Evolutionary conservation across 2,329 filamentous ascomycete species (phyloP).

Genomic region (Verticillium isaacii): DNA sequence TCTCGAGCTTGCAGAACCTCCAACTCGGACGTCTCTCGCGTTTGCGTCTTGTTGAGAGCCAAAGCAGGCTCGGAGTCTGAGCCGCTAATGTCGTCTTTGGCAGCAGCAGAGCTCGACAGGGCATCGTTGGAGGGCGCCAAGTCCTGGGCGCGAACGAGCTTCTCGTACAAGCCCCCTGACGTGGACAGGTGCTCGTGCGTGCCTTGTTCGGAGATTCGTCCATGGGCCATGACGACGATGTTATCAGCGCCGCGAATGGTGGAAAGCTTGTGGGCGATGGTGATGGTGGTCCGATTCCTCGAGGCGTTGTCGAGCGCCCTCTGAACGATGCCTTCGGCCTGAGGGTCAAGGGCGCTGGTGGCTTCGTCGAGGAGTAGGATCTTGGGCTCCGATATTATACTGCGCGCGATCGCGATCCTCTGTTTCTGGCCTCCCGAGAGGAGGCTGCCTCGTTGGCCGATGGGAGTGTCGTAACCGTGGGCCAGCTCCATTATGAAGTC

Average conservation of each 20-base stretch:
- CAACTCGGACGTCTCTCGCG: neutral
- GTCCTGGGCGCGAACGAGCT: neutral
- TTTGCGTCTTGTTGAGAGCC: neutral
- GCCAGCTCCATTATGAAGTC: constrained; percentile 22
- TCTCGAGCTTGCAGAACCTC: constrained; percentile 5
- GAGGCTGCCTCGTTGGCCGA: constrained; percentile 61
- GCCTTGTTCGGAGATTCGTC: constrained; percentile 50
- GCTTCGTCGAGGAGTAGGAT: constrained; percentile 59
- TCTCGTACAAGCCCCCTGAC: neutral
- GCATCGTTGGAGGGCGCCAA: neutral
- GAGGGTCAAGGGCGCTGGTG: constrained; percentile 55
- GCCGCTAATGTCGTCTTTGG: neutral
- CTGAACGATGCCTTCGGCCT: constrained; percentile 48
- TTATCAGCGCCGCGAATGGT: constrained; percentile 52
- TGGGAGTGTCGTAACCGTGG: constrained; percentile 53
- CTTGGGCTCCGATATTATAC: constrained; percentile 50
- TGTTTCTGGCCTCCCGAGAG: constrained; percentile 64
- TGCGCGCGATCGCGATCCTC: constrained; percentile 53
- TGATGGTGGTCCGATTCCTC: constrained; percentile 50
- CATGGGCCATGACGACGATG: constrained; percentile 53
- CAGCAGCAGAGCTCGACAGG: neutral
- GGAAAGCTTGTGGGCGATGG: constrained; percentile 50
- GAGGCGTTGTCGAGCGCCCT: constrained; percentile 43
- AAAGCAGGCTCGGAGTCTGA: neutral
- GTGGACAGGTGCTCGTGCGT: constrained; percentile 49